phyloP scores from a whole-genome alignment of 2,329 filamentous ascomycete species.

The Penicillium thymicola region DNA sequence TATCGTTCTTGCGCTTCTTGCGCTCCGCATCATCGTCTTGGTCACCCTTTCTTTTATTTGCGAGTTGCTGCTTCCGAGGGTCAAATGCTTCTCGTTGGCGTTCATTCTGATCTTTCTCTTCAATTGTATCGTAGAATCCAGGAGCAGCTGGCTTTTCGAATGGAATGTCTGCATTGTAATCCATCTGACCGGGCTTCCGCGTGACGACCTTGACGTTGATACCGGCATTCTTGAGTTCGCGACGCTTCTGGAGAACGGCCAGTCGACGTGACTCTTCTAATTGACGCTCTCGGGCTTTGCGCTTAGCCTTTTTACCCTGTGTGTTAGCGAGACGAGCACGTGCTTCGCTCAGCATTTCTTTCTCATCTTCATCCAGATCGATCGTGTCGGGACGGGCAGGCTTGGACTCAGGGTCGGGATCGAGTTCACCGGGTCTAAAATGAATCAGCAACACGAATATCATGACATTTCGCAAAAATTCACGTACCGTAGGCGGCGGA shows the following conservation, averaged over 20 bases:
- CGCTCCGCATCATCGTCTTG: slow-evolving; percentile 74
- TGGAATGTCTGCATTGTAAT: slow-evolving; percentile 98
- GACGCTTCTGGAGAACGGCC: slow-evolving; percentile 87
- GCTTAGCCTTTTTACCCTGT: slow-evolving; percentile 97
- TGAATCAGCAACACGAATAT: slow-evolving; percentile 9
- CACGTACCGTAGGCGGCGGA: slow-evolving; percentile 67
- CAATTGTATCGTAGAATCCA: slow-evolving; percentile 89
- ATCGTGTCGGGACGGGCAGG: slow-evolving; percentile 94
- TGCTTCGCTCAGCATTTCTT: slow-evolving; percentile 98
- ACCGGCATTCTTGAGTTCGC: slow-evolving; percentile 93
- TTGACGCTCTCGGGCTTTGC: slow-evolving; percentile 92
- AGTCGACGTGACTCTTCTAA: slow-evolving; percentile 90
- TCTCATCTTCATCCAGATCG: slow-evolving; percentile 97
- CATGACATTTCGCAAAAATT: background rate
- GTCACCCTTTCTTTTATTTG: slow-evolving; percentile 90
- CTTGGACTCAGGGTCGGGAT: slow-evolving; percentile 96
- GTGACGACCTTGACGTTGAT: slow-evolving; percentile 97
- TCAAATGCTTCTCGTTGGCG: slow-evolving; percentile 81
- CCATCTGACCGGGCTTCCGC: slow-evolving; percentile 94
- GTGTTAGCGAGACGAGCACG: slow-evolving; percentile 95
- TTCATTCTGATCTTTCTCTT: slow-evolving; percentile 80
- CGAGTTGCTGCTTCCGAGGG: slow-evolving; percentile 85
- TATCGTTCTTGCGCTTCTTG: slow-evolving; percentile 86
- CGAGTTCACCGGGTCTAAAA: slow-evolving; percentile 77
- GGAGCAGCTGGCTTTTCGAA: slow-evolving; percentile 88